Evolutionary conservation across 805 yeast species (phyloP).

Genomic region (Torulaspora franciscae): DNA sequence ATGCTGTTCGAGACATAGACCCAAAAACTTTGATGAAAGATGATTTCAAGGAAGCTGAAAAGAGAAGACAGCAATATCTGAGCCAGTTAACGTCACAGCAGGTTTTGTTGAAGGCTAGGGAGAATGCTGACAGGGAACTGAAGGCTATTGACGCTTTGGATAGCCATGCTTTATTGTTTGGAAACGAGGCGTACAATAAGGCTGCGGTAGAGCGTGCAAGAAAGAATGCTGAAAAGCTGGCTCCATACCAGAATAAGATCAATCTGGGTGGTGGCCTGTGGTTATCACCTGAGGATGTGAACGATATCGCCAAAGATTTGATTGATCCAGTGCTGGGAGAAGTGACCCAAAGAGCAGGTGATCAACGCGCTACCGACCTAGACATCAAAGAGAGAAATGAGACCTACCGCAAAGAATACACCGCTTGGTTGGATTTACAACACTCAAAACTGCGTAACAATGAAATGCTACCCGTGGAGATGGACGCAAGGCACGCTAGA

Average conservation of each 20-base stretch:
- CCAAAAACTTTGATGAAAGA: conserved; percentile 37
- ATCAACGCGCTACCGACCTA: conserved; percentile 58
- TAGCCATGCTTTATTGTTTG: conserved; percentile 15
- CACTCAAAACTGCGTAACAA: conserved; percentile 36
- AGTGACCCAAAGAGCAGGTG: conserved; percentile 61
- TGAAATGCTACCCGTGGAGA: conserved; percentile 38
- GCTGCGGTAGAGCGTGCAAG: conserved; percentile 77
- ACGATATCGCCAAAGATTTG: conserved; percentile 68
- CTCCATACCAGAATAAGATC: conserved; percentile 50
- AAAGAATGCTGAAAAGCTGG: conserved; percentile 55
- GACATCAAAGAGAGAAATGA: conserved; percentile 38
- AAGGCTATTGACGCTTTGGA: conserved; percentile 42
- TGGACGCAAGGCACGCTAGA: conserved; percentile 45
- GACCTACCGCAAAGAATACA: conserved; percentile 38
- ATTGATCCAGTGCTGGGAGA: conserved; percentile 81
- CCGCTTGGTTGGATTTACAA: conserved; percentile 40
- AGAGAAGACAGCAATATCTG: conserved; percentile 26
- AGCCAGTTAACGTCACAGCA: conserved; percentile 34
- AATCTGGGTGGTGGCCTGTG: conserved; percentile 85
- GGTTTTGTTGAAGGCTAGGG: conserved; percentile 49
- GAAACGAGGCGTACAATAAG: conserved; percentile 56
- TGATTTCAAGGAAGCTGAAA: conserved; percentile 43
- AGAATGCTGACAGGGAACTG: conserved; percentile 44
- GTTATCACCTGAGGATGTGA: conserved; percentile 70
- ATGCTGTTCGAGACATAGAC: conserved; percentile 37